A percentile compares a stretch with the other conserved stretches of the same genome.
These are phyloP conservation scores for Elymus sibiricus DNA, from an alignment of 176 grass and related monocot species.

Conservation along the genomic window DNA sequence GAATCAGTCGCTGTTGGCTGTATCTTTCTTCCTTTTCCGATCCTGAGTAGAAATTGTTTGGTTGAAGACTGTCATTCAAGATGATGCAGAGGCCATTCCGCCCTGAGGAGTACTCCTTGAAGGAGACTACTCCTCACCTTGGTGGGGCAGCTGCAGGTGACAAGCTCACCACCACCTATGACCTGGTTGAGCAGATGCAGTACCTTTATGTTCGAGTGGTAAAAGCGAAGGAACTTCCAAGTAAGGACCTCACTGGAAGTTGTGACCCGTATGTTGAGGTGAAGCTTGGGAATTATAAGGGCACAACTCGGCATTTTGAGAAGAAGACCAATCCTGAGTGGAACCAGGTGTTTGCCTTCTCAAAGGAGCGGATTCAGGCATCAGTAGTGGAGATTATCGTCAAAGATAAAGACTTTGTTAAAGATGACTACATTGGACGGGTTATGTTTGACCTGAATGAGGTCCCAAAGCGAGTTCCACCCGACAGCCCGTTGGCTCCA, in stretches of 20 bases:
- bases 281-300: slow-evolving; percentile 67
- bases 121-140: slow-evolving; percentile 69
- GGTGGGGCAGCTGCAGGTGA: slow-evolving; percentile 53
- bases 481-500: slow-evolving; percentile 68
- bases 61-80: slow-evolving; percentile 23
- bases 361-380: slow-evolving; percentile 67
- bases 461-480: slow-evolving; percentile 65
- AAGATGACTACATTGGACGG: slow-evolving; percentile 60
- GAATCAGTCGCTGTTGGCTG: not conserved
- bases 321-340: slow-evolving; percentile 70
- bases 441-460: slow-evolving; percentile 57
- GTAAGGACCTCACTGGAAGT: slow-evolving; percentile 58
- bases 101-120: slow-evolving; percentile 65
- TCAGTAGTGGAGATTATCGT: slow-evolving; percentile 53
- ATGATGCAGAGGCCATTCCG: slow-evolving; percentile 68
- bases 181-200: slow-evolving; percentile 76
- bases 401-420: slow-evolving; percentile 61
- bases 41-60: not conserved
- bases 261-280: slow-evolving; percentile 72
- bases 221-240: slow-evolving; percentile 61
- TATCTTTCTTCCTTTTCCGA: not conserved
- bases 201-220: slow-evolving; percentile 74
- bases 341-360: slow-evolving; percentile 74
- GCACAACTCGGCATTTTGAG: slow-evolving; percentile 52
- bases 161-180: slow-evolving; percentile 69